Base-by-base conservation (phyloP, 2,329 filamentous ascomycete genomes). In the Cytospora paraplurivora region DNA sequence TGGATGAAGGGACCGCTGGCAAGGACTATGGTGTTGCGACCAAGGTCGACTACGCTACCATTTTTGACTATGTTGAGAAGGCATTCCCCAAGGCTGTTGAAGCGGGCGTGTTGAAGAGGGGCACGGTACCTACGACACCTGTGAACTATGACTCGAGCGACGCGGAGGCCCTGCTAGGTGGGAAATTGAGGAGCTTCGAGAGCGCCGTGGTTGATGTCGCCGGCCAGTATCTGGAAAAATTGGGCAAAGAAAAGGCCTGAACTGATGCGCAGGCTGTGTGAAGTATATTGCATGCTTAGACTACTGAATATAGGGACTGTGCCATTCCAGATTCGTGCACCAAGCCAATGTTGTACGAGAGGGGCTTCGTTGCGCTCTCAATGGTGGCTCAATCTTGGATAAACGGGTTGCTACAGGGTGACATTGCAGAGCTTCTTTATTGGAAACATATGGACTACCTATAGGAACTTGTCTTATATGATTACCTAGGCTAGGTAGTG, bases 81-180 rank as follows among this genome's bases (percentile, higher is more conserved):
- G 54, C 59, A 4, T 73, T 68, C 27, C 71, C 70, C 4, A 53
- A 68, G 33, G 70, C 71, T 15, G 68, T 71, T 15, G 65, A 62
- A 10, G 65, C 62, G 2, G 71, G 71, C 1, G 56, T 72, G 1
- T 71, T 73, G 19, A 71, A 67, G 34, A 53, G 27, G 47, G 71
- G 70, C 1, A 67, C 27, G 4, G 34, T 71, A 1, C 51, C 67
- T 10, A 60, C 67, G 11, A 6, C 68, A 3, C 53, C 52, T 2
- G 13, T 63, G 2, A 51, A 63, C 2, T 63, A 63, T 35, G 56
- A 66, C 19, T 63, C 61, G n/a, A 61, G 61, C n/a, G 63, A 62
- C n/a, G 35, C 4, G 15, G 44, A 51, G 27, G 33, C 32, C 21
- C 34, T 56, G 8, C 44, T 62, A 6, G 60, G 47, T 17, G 38